A percentile compares a stretch with the other conserved stretches of the same genome.
Evolutionary conservation across 768 basidiomycete genomes (phyloP).

Genomic region (Pleurotus tuber-regium): DNA sequence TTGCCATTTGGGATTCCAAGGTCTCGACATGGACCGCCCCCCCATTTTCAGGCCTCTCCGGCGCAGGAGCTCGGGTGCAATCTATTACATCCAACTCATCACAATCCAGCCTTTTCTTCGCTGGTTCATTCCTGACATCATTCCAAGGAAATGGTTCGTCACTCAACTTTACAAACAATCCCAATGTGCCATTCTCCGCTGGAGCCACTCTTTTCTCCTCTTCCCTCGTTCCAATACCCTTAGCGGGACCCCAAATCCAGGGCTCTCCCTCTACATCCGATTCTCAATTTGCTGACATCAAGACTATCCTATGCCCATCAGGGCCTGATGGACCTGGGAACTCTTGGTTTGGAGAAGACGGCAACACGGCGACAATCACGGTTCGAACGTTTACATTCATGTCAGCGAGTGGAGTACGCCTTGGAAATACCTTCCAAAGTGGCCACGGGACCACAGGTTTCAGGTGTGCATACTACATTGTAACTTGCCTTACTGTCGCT

Average conservation of each 20-base stretch:
- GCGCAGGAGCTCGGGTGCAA: constrained; percentile 62
- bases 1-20: constrained; percentile 70
- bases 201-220: constrained; percentile 86
- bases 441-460: constrained; percentile 87
- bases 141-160: constrained; percentile 52
- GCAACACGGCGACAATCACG: constrained; percentile 69
- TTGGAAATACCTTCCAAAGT: constrained; percentile 87
- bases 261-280: constrained; percentile 64
- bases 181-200: constrained; percentile 79
- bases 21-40: constrained; percentile 70
- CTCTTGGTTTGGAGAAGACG: constrained; percentile 83
- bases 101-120: constrained; percentile 75
- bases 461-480: constrained; percentile 55
- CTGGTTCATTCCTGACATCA: constrained; percentile 81
- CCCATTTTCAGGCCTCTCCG: constrained; percentile 80
- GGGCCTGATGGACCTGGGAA: constrained; percentile 76
- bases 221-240: constrained; percentile 80
- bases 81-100: constrained; percentile 78
- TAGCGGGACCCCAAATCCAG: constrained; percentile 52
- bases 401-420: constrained; percentile 74
- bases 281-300: constrained; percentile 58
- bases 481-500: not conserved
- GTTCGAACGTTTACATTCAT: constrained; percentile 73
- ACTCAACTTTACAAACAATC: constrained; percentile 72
- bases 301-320: constrained; percentile 81